Evolutionary conservation across 148 eudicot species (phyloP).

Genomic region (Mesembryanthemum crystallinum): DNA sequence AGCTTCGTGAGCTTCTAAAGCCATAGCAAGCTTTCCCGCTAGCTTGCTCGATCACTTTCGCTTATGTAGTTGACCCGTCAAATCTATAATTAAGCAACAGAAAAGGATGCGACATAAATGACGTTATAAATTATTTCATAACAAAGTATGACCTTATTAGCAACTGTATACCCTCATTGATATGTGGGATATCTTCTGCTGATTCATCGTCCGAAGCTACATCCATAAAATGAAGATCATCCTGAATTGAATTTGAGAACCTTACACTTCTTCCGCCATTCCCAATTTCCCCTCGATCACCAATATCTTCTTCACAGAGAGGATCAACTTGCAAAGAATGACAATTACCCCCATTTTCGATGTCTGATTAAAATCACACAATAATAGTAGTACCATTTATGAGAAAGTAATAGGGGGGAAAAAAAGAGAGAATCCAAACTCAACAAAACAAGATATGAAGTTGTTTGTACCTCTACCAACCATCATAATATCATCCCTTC

Average conservation of each 20-base stretch:
- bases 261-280: neutral
- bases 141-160: neutral
- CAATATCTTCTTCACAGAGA: too few species aligned
- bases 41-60: neutral
- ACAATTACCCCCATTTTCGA: too few species aligned
- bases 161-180: neutral
- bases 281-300: neutral
- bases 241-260: neutral
- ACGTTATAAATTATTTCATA: neutral
- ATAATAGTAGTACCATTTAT: too few species aligned
- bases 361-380: too few species aligned
- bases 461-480: too few species aligned
- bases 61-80: neutral
- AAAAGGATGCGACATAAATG: neutral
- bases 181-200: neutral
- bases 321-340: too few species aligned
- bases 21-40: neutral
- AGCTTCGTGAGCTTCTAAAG: neutral
- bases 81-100: neutral
- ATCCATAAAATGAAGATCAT: neutral
- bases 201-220: neutral
- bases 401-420: too few species aligned
- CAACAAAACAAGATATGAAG: too few species aligned
- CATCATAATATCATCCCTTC: too few species aligned
- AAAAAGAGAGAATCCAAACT: too few species aligned